Percentiles rank a stretch among this genome's conserved stretches.
Conservation (phyloP, 371 early-diverging fungal species). For the Mucor piriformis region DNA sequence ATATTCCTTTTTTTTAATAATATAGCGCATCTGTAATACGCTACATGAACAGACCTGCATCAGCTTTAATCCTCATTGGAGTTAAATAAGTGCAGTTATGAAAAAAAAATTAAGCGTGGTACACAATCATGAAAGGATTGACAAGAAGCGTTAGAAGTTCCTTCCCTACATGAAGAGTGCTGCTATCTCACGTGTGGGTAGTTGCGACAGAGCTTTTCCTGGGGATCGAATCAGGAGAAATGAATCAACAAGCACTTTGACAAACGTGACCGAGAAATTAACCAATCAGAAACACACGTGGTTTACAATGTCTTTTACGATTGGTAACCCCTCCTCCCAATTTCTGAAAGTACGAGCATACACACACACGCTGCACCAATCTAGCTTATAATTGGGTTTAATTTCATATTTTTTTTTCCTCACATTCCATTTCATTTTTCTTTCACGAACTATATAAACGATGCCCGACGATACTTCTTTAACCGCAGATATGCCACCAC, state of each 20-base stretch:
- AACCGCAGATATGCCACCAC: neutral
- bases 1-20: too few relatives aligned
- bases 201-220: neutral
- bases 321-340: constrained; percentile 10
- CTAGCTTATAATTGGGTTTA: constrained; percentile 10
- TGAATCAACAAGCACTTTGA: neutral
- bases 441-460: neutral
- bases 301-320: constrained; percentile 3
- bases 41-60: too few relatives aligned
- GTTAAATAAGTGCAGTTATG: too few relatives aligned
- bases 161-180: too few relatives aligned
- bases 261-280: constrained; percentile 13
- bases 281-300: constrained; percentile 27
- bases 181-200: constrained; percentile 3
- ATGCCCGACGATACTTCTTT: neutral
- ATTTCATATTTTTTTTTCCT: constrained; percentile 1
- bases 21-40: too few relatives aligned
- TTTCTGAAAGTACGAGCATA: neutral
- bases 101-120: too few relatives aligned
- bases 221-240: constrained; percentile 5
- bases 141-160: too few relatives aligned
- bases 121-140: too few relatives aligned
- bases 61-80: too few relatives aligned
- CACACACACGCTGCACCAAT: constrained; percentile 12
- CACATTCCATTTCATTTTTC: constrained; percentile 7